Percentiles rank a stretch among this genome's conserved stretches.
Evolutionary conservation across 2,329 filamentous ascomycete genomes (phyloP).

Genomic region (Hypoxylon sp.): DNA sequence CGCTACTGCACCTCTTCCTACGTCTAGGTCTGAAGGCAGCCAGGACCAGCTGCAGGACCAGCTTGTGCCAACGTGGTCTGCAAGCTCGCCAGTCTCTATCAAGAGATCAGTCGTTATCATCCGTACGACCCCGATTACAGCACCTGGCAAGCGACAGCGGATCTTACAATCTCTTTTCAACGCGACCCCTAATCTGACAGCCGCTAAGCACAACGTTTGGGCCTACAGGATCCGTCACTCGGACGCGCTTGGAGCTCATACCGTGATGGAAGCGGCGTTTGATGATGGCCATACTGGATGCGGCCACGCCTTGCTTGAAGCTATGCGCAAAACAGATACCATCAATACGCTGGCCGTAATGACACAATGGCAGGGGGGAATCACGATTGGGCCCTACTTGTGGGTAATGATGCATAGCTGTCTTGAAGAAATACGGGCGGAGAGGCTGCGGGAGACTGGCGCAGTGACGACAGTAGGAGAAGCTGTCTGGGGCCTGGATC

Average conservation of each 20-base stretch:
- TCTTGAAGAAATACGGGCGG: neutral
- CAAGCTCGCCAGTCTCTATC: neutral
- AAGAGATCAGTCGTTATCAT: neutral
- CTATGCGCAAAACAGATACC: neutral
- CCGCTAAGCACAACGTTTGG: neutral
- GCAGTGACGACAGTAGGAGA: neutral
- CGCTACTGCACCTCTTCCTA: neutral
- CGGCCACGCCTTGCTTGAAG: neutral
- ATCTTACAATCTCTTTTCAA: neutral
- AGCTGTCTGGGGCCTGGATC: neutral
- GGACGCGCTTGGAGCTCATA: neutral
- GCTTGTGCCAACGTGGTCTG: neutral
- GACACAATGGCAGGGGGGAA: neutral
- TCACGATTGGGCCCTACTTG: neutral
- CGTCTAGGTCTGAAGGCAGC: neutral
- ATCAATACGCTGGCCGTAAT: neutral
- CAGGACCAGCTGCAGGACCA: neutral
- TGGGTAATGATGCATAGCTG: neutral
- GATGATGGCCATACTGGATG: neutral
- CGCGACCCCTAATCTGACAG: neutral
- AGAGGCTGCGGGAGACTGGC: neutral
- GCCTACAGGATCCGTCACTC: neutral
- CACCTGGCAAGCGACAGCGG: neutral
- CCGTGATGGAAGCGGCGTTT: neutral
- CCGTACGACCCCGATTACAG: neutral